These are phyloP conservation scores for Sporothrix variecibatus DNA, from an alignment of 2,329 filamentous ascomycete genomes.

Conservation along the genomic window DNA sequence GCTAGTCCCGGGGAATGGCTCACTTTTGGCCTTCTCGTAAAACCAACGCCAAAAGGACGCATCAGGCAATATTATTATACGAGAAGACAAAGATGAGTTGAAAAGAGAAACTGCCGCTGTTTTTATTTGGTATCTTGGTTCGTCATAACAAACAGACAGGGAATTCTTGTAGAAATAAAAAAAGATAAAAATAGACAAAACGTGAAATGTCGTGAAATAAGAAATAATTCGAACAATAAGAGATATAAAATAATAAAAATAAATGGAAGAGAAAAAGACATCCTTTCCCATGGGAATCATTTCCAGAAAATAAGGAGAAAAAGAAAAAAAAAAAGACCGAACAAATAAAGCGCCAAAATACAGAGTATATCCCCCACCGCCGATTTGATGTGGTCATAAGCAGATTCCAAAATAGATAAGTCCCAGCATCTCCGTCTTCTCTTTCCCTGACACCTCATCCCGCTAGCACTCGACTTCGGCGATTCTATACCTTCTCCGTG, in stretches of 20 bases:
- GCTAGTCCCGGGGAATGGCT: constrained; percentile 13
- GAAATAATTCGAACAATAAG: background rate
- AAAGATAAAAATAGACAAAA: background rate
- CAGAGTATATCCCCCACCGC: background rate
- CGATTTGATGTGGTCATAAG: background rate
- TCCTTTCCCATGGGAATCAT: background rate
- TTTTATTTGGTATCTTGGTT: background rate
- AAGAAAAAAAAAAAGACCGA: background rate
- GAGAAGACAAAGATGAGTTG: background rate
- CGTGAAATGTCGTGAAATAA: background rate
- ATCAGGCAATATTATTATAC: background rate
- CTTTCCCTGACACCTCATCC: background rate
- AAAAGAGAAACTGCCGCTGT: too few relatives aligned
- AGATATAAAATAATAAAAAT: background rate
- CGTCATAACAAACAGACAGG: background rate
- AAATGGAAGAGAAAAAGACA: background rate
- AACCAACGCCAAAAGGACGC: background rate
- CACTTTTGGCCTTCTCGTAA: background rate
- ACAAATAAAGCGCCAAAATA: background rate
- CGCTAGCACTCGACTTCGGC: background rate
- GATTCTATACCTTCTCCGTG: constrained; percentile 45
- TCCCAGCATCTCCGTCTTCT: background rate
- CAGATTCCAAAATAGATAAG: background rate
- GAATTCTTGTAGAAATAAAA: too few relatives aligned
- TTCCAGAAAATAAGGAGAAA: background rate